Base-by-base conservation (phyloP, 1,139 yeast genomes). In the Saccharomyces hybrid region DNA sequence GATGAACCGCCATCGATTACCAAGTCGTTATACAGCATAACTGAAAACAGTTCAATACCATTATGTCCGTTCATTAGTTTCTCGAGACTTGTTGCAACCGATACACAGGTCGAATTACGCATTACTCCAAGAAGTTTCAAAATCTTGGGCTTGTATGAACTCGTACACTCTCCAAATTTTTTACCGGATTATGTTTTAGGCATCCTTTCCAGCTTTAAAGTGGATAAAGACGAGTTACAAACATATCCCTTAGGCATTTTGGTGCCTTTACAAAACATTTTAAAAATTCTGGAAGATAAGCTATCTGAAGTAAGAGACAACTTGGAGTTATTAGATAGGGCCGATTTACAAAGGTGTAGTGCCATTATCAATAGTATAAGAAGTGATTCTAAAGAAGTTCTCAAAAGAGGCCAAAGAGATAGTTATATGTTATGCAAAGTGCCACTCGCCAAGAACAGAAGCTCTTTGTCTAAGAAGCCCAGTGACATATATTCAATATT, bases 201-300 rank as follows among this genome's bases (percentile, higher is more conserved):
- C 53, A 70, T 81, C 62, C 78, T 87, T 79, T 77, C 78, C 26
- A 83, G 80, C 49, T 76, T 77, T 57, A 78, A 78, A 1, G 74
- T 88, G 11, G 73, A 79, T 2, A 68, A 73, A 27, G 68, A 73
- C 3, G 83, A 79, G 51, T 68, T 89, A 26, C 88, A 87, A 50
- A 80, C 89, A 0, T 85, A 77, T 60, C 96, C 96, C 0, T 72
- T 83, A 3, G 96, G 96, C 0, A 74, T 89, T 1, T 71, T 78
- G 29, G 71, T 85, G 3, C 90, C 95, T 0, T 70, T 89, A 51
- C 81, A 80, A 57, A 85, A 83, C 57, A 79, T 83, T 0, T 70
- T 85, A 29, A 75, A 78, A 63, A 71, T 69, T 38, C 80, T 88
- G 57, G 89, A 84, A 63, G 80, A 79, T 49, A 71, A 73, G 27